phyloP scores from a whole-genome alignment of 371 early-diverging fungal species.

The Thermomucor indicae-seudaticae region DNA sequence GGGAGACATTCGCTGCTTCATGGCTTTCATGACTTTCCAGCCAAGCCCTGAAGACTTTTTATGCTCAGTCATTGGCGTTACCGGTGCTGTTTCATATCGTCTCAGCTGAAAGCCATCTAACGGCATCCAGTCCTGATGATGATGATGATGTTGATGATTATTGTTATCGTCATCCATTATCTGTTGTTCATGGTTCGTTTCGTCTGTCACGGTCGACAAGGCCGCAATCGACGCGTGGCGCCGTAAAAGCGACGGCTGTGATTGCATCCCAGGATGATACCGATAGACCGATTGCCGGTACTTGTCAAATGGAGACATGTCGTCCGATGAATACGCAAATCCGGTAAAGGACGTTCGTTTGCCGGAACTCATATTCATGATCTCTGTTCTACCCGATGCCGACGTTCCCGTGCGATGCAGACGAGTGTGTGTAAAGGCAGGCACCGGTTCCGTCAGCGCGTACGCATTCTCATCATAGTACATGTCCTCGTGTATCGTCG shows the following conservation, averaged over 20 bases:
- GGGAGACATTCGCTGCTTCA: constrained; percentile 19
- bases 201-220: constrained; percentile 2
- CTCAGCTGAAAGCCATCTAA: constrained; percentile 25
- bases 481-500: constrained; percentile 4
- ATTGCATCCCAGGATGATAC: not conserved
- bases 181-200: too few relatives aligned
- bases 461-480: constrained; percentile 13
- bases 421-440: constrained; percentile 3
- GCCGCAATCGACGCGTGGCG: constrained; percentile 11
- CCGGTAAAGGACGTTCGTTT: constrained; percentile 43
- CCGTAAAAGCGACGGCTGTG: constrained; percentile 6
- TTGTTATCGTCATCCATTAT: too few relatives aligned
- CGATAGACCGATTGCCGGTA: constrained; percentile 42
- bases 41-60: constrained; percentile 17
- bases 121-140: constrained; percentile 42
- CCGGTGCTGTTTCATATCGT: constrained; percentile 28
- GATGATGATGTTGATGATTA: too few relatives aligned
- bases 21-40: constrained; percentile 34
- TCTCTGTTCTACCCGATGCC: constrained; percentile 30
- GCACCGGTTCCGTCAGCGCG: constrained; percentile 8
- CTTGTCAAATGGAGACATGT: constrained; percentile 38
- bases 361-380: constrained; percentile 47
- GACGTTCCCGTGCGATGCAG: constrained; percentile 18
- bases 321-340: constrained; percentile 47
- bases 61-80: constrained; percentile 1